A percentile compares a stretch with the other conserved stretches of the same genome.
Conservation (phyloP, 495 filamentous ascomycete species). For the Hapsidospora chrysogenum region DNA sequence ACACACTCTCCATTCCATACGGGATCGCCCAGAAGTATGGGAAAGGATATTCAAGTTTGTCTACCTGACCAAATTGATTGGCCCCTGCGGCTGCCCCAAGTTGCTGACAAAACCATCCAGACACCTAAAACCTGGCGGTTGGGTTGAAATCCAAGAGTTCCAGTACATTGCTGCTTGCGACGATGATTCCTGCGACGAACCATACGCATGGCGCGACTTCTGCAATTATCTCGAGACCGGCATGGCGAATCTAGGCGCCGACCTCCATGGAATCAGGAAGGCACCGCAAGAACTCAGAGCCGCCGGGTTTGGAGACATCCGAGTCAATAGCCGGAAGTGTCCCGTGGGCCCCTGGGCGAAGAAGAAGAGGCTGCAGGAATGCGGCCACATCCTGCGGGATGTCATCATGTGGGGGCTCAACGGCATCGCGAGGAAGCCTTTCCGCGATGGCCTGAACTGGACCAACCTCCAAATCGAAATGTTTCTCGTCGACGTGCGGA, state of each 20-base stretch:
- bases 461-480: slow-evolving; percentile 21
- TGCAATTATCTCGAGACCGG: slow-evolving; percentile 13
- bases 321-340: slow-evolving; percentile 10
- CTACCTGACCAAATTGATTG: too few species aligned
- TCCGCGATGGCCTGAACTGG: slow-evolving; percentile 15
- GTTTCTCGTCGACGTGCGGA: slow-evolving; percentile 20
- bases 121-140: slow-evolving; percentile 33
- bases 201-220: slow-evolving; percentile 21
- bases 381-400: slow-evolving; percentile 16
- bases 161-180: slow-evolving; percentile 20
- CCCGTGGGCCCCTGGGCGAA: slow-evolving; percentile 18
- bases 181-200: slow-evolving; percentile 19
- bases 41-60: slow-evolving; percentile 15
- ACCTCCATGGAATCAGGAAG: slow-evolving; percentile 9
- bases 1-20: slow-evolving; percentile 23
- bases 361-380: slow-evolving; percentile 14
- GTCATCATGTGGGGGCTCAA: slow-evolving; percentile 18
- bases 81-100: too few species aligned
- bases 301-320: slow-evolving; percentile 15
- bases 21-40: slow-evolving; percentile 20
- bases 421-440: slow-evolving; percentile 13
- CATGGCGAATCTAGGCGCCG: slow-evolving; percentile 10
- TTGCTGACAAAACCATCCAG: slow-evolving; percentile 6
- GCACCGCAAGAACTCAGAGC: slow-evolving; percentile 8
- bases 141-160: slow-evolving; percentile 36